Evolutionary conservation across 2,329 filamentous ascomycete species (phyloP), one percentile per base, ranked within the genome.

Genomic region (Metarhizium sp.): DNA sequence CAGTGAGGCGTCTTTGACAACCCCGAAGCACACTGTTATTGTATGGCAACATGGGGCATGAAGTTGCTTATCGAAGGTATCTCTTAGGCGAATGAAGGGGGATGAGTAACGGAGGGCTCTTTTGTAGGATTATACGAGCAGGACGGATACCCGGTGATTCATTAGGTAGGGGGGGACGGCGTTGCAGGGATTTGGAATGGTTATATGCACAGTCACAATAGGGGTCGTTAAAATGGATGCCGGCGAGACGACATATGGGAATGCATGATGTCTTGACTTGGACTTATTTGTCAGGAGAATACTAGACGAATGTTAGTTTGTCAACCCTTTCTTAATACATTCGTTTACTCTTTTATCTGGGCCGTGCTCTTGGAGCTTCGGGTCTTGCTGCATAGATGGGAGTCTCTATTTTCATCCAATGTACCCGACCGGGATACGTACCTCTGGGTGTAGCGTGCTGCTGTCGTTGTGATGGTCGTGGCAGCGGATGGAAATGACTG

Each of bases 51-150:
- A 40, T 11, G 38, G 20, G 45, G 6, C 18, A 4, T 29, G 45
- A 29, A 29, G 20, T 45, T 30, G 45, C 13, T 48, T 48, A 14
- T 48, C 5, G 25, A 48, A 29, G 25, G 45, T 4, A 20, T 30
- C 6, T 20, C 4, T 13, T 6, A 30, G 45, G 13, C 16, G 25
- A 48, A n/a, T 14, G 6, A 48, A 11, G 48, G 16, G 4, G 34
- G 43, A 20, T 36, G 18, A 46, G 32, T 29, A 8, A 30, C 29
- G 42, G 34, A 45, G 18, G 34, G 38, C 38, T 48, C 42, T 25
- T 45, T 53, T 53, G 54, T 53, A 52, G 46, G 45, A 53, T 53
- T 53, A 52, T 38, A 52, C 45, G 45, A 11, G 50, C 25, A 50
- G 51, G 20, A 52, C 30, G 45, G 36, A 52, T 52, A 56, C 54